Evolutionary conservation across 805 yeast genomes (phyloP), one percentile per base, ranked within the genome.

Genomic region (Metschnikowia noctiluminum): DNA sequence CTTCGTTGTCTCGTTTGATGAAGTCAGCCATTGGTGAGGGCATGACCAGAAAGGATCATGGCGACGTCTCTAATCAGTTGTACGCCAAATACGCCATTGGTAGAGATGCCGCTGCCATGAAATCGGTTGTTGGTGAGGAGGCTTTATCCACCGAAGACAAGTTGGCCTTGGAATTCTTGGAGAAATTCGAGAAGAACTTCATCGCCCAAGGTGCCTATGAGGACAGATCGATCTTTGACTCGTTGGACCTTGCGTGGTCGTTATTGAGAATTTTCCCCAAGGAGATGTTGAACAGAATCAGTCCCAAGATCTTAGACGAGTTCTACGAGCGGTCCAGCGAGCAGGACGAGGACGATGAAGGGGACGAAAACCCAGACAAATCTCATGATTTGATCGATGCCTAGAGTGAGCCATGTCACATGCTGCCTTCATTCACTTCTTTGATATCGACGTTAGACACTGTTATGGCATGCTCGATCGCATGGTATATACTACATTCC

Each of bases 1-100:
- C 99, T 49, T 91, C 98, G 5, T 80, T 94, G 65, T 89, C 97
- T 49, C 89, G 99, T 78, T 83, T 94, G 71, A 94, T 94, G 99
- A 94, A 94, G 79, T 86, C 96, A 54, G 99, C 99, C 61, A 94
- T 94, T 73, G 99, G 99, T 77, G 99, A 95, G 73, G 98, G 98
- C 66, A 91, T 92, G 96, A 94, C 99, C 51, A 86, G 99, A 78
- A 92, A 92, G 74, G 99, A 94, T 71, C 99, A 94, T 67, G 96
- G 98, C 74, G 99, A 94, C 77, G 99, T 94, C 53, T 92, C 98
- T 30, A 94, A 94, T 78, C 99, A 94, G 79, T 81, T 94, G 65
- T 94, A 94, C 68, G 99, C 99, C 63, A 94, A 94, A 73, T 94
- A 94, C 69, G 99, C 99, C 56, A 95, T 94, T 76, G 99, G 99